These are phyloP conservation scores for Cladosporium sphaerospermum DNA, from an alignment of 2,329 filamentous ascomycete species.

Conservation along the genomic window DNA sequence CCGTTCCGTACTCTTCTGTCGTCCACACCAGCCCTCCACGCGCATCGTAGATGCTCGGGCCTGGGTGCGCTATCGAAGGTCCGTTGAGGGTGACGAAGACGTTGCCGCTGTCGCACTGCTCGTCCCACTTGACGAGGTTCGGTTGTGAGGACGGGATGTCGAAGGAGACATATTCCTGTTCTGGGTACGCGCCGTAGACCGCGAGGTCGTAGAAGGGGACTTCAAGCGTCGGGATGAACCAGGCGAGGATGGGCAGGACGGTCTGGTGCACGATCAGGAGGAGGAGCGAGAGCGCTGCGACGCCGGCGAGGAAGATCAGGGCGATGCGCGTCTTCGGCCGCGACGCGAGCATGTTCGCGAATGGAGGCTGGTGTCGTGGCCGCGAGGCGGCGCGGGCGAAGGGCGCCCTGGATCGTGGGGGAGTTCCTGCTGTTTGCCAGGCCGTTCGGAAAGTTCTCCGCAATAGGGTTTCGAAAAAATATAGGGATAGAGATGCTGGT, in stretches of 20 bases:
- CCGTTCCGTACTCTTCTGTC: constrained; percentile 24
- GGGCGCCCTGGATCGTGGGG: constrained; percentile 1
- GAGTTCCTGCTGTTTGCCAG: constrained; percentile 7
- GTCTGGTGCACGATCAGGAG: constrained; percentile 23
- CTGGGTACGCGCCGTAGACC: constrained; percentile 27
- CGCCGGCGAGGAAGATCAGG: not conserved
- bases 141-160: constrained; percentile 21
- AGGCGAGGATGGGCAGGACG: constrained; percentile 26
- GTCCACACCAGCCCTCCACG: constrained; percentile 31
- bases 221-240: constrained; percentile 23
- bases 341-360: constrained; percentile 2
- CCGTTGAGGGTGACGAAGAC: constrained; percentile 28
- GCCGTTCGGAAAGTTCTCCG: not conserved
- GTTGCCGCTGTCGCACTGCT: constrained; percentile 24
- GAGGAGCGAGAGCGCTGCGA: not conserved
- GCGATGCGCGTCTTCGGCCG: constrained; percentile 6
- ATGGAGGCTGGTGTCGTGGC: not conserved
- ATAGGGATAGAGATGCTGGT: not conserved
- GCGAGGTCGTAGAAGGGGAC: constrained; percentile 28
- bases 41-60: constrained; percentile 32
- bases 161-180: constrained; percentile 24
- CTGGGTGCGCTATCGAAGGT: constrained; percentile 23
- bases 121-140: constrained; percentile 26
- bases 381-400: constrained; percentile 8
- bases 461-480: not conserved